These are phyloP conservation scores for Monosporozyma servazzii DNA, from an alignment of 805 yeast genomes.

Conservation along the genomic window DNA sequence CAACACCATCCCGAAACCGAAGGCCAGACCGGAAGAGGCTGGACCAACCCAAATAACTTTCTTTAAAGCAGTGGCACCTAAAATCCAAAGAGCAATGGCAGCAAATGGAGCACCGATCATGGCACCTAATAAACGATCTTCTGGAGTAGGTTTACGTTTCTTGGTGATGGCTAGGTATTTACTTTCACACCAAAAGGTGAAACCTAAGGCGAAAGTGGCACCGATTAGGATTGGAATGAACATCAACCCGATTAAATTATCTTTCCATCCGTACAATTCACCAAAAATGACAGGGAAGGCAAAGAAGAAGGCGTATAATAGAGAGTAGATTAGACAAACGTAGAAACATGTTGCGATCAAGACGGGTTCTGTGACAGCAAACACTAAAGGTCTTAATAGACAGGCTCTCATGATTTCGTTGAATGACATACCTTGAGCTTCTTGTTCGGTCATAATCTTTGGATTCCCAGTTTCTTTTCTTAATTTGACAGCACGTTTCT, in stretches of 20 bases:
- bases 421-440: slow-evolving; percentile 65
- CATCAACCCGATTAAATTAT: slow-evolving; percentile 77
- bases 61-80: slow-evolving; percentile 70
- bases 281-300: slow-evolving; percentile 87
- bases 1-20: slow-evolving; percentile 71
- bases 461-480: slow-evolving; percentile 75
- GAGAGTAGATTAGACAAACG: slow-evolving; percentile 83
- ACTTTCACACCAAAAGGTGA: slow-evolving; percentile 70
- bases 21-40: slow-evolving; percentile 65
- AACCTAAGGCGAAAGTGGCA: slow-evolving; percentile 58
- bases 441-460: slow-evolving; percentile 87
- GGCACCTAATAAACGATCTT: slow-evolving; percentile 72
- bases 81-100: slow-evolving; percentile 65
- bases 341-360: slow-evolving; percentile 75
- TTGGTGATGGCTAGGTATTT: slow-evolving; percentile 44
- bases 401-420: slow-evolving; percentile 64
- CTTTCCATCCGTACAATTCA: slow-evolving; percentile 66
- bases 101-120: slow-evolving; percentile 80
- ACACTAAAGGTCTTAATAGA: slow-evolving; percentile 70
- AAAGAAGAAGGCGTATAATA: slow-evolving; percentile 86
- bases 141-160: slow-evolving; percentile 59
- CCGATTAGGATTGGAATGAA: slow-evolving; percentile 85
- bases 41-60: slow-evolving; percentile 75
- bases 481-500: slow-evolving; percentile 51
- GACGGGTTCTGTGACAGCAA: slow-evolving; percentile 75